Evolutionary conservation across 495 filamentous ascomycete species (phyloP).

Genomic region (Talaromyces thailandensis): DNA sequence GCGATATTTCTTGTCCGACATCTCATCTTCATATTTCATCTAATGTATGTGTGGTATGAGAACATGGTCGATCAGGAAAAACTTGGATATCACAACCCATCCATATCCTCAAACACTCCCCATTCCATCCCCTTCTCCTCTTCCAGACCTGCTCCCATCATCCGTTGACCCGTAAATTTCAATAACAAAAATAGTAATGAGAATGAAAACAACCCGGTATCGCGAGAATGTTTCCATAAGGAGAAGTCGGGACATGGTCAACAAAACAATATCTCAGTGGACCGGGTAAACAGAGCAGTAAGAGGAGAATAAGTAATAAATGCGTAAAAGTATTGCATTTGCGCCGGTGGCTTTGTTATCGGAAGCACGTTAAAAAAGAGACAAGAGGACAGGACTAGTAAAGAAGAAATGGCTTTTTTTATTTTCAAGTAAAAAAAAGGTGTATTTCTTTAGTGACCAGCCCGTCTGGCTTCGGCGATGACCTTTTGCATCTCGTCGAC

Average conservation of each 20-base stretch:
- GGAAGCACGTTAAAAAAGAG: background rate
- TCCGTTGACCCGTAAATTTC: background rate
- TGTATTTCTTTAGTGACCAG: slow-evolving; percentile 54
- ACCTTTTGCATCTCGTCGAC: slow-evolving; percentile 96
- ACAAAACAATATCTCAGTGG: background rate
- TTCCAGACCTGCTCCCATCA: background rate
- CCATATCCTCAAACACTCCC: background rate
- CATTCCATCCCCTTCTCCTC: background rate
- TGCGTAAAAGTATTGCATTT: background rate
- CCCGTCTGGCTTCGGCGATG: slow-evolving; percentile 89
- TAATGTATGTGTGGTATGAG: background rate
- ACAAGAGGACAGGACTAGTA: background rate
- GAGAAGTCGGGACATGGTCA: background rate
- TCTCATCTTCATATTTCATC: background rate
- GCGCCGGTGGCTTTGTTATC: background rate
- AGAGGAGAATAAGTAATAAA: background rate
- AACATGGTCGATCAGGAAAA: background rate
- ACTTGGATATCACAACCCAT: background rate
- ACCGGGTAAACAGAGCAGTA: background rate
- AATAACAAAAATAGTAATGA: background rate
- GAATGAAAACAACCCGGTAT: background rate
- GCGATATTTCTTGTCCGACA: background rate
- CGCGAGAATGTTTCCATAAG: background rate
- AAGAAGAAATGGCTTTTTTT: background rate
- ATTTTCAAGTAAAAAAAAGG: background rate